Percentiles rank a stretch among this genome's conserved stretches.
phyloP scores from a whole-genome alignment of 371 early-diverging fungal genomes.

The Haplosporangium sp. region DNA sequence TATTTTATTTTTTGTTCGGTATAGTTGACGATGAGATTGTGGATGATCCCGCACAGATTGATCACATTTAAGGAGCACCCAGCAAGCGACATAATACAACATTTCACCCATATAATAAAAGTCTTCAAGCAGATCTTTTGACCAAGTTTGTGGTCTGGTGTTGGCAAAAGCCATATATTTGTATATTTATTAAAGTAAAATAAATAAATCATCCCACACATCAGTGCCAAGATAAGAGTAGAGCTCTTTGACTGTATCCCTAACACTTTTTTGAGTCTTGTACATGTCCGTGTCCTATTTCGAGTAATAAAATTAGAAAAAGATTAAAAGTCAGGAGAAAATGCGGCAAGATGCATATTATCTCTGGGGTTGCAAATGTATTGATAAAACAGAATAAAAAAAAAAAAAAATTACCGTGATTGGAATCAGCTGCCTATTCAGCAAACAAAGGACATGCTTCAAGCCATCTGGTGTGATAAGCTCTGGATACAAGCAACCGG shows the following conservation, averaged over 20 bases:
- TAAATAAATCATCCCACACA: not conserved
- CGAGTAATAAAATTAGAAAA: not conserved
- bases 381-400: too few relatives aligned
- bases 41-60: constrained; percentile 19
- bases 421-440: constrained; percentile 13
- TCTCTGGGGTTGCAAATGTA: too few relatives aligned
- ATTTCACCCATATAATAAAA: not conserved
- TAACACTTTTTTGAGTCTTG: not conserved
- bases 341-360: too few relatives aligned
- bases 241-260: not conserved
- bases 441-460: constrained; percentile 16
- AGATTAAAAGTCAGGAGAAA: not conserved
- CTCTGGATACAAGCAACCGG: constrained; percentile 52
- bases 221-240: not conserved
- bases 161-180: too few relatives aligned
- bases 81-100: not conserved
- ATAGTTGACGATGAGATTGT: constrained; percentile 28
- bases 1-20: not conserved
- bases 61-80: constrained; percentile 4
- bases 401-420: constrained; percentile 12
- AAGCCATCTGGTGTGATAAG: constrained; percentile 26
- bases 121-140: not conserved
- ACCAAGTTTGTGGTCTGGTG: too few relatives aligned
- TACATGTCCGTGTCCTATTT: not conserved
- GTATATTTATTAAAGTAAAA: too few relatives aligned